A percentile compares a stretch with the other conserved stretches of the same genome.
Conservation (phyloP, 106 monocot genomes). For the Narthecium ossifragum region DNA sequence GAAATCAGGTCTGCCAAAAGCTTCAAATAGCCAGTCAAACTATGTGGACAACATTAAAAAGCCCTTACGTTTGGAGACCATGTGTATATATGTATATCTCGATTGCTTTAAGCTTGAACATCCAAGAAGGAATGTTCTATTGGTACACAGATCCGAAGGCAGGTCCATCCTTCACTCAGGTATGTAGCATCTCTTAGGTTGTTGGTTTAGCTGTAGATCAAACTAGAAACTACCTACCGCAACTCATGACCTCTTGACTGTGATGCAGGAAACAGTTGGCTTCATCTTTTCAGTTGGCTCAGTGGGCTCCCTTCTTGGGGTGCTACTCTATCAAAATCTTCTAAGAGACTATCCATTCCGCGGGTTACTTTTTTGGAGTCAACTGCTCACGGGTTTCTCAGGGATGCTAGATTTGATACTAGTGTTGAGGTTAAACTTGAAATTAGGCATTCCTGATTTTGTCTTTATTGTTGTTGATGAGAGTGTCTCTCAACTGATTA, state of each 20-base stretch:
- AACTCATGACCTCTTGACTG: background rate
- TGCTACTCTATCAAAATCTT: constrained; percentile 63
- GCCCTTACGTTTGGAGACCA: constrained; percentile 63
- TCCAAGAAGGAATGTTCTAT: constrained; percentile 87
- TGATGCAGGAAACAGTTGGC: constrained; percentile 40
- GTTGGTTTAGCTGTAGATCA: too few species aligned
- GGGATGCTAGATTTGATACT: constrained; percentile 71
- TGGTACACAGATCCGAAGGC: constrained; percentile 79
- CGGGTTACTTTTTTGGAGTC: constrained; percentile 56
- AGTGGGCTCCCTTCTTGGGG: constrained; percentile 67
- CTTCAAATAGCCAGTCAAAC: constrained; percentile 43
- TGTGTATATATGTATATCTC: constrained; percentile 71
- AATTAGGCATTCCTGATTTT: constrained; percentile 52
- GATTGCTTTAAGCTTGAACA: constrained; percentile 56
- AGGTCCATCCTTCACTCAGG: constrained; percentile 80
- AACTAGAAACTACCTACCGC: too few species aligned
- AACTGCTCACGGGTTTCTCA: constrained; percentile 41
- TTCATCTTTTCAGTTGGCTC: constrained; percentile 46
- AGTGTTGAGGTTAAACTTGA: constrained; percentile 52
- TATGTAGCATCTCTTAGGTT: too few species aligned
- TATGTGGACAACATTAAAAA: constrained; percentile 62
- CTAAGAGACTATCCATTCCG: constrained; percentile 73
- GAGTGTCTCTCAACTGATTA: constrained; percentile 45
- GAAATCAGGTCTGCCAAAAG: constrained; percentile 49
- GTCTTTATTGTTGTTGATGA: constrained; percentile 56